phyloP scores from a whole-genome alignment of 2,329 filamentous ascomycete species.

The Arthrocladium fulminans region DNA sequence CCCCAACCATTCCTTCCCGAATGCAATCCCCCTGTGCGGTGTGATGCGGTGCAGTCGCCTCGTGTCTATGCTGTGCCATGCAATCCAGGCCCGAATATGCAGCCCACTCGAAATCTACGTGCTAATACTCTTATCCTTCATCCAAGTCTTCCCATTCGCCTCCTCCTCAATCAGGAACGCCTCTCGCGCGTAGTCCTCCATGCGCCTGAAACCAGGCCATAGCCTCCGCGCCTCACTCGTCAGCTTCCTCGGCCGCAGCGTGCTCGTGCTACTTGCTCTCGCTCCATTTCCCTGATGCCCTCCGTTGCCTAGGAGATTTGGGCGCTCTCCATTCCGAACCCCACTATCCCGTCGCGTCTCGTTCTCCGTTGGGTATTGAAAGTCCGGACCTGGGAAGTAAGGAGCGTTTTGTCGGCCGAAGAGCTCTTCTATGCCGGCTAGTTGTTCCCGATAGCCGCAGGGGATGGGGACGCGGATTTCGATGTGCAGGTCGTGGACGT shows the following conservation, averaged over 20 bases:
- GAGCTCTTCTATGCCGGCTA: slow-evolving; percentile 56
- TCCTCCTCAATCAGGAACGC: slow-evolving; percentile 92
- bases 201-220: slow-evolving; percentile 82
- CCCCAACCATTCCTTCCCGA: neutral
- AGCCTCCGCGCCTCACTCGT: slow-evolving; percentile 68
- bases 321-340: slow-evolving; percentile 13
- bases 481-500: slow-evolving; percentile 64
- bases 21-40: neutral
- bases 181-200: slow-evolving; percentile 91
- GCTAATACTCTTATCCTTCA: slow-evolving; percentile 46
- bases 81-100: too few relatives aligned
- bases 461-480: slow-evolving; percentile 80
- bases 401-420: slow-evolving; percentile 52
- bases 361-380: slow-evolving; percentile 28
- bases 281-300: slow-evolving; percentile 8
- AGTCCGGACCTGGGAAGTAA: slow-evolving; percentile 55
- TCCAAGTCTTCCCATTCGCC: slow-evolving; percentile 90
- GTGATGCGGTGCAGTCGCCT: neutral
- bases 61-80: too few relatives aligned
- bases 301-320: neutral
- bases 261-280: slow-evolving; percentile 1
- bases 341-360: slow-evolving; percentile 15
- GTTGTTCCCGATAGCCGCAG: slow-evolving; percentile 76
- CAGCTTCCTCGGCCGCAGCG: slow-evolving; percentile 39
- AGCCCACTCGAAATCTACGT: slow-evolving; percentile 14